These are phyloP conservation scores for Albatrellus ellisii DNA, from an alignment of 768 basidiomycete species.

Conservation along the genomic window DNA sequence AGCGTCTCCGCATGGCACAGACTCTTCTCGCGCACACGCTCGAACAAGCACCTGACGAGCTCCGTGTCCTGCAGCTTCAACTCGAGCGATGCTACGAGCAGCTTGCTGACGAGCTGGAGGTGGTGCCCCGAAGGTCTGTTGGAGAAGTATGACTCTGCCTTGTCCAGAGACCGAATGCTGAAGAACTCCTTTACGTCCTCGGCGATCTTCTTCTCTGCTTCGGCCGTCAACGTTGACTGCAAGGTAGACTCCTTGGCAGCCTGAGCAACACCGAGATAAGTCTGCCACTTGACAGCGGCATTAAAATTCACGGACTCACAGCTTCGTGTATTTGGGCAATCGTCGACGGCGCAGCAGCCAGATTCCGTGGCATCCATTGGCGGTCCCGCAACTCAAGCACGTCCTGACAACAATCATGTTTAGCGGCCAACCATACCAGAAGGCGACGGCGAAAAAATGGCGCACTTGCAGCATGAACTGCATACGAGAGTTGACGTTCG, in stretches of 20 bases:
- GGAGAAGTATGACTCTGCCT: conserved; percentile 80
- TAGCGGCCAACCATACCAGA: background rate
- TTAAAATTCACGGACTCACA: conserved; percentile 32
- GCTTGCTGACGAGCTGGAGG: conserved; percentile 53
- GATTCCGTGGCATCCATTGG: conserved; percentile 36
- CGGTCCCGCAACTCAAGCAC: background rate
- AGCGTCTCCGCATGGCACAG: conserved; percentile 47
- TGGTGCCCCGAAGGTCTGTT: conserved; percentile 55
- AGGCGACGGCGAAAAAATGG: background rate
- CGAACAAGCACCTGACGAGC: conserved; percentile 67
- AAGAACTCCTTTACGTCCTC: conserved; percentile 84
- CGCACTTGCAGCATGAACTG: conserved; percentile 15
- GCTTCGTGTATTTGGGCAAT: conserved; percentile 81
- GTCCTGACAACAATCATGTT: conserved; percentile 1
- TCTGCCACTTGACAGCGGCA: conserved; percentile 4
- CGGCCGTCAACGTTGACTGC: conserved; percentile 43
- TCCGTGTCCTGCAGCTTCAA: conserved; percentile 71
- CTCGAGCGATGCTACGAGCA: conserved; percentile 65
- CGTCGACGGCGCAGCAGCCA: conserved; percentile 69
- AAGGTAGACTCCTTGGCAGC: conserved; percentile 75
- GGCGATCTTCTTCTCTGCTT: conserved; percentile 61
- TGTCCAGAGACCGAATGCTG: conserved; percentile 68
- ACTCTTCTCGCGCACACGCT: conserved; percentile 42
- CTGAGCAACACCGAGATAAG: conserved; percentile 23
- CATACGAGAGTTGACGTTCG: background rate